A percentile compares a stretch with the other conserved stretches of the same genome.
Evolutionary conservation across 805 yeast genomes (phyloP).

Genomic region (Spathaspora sp.): DNA sequence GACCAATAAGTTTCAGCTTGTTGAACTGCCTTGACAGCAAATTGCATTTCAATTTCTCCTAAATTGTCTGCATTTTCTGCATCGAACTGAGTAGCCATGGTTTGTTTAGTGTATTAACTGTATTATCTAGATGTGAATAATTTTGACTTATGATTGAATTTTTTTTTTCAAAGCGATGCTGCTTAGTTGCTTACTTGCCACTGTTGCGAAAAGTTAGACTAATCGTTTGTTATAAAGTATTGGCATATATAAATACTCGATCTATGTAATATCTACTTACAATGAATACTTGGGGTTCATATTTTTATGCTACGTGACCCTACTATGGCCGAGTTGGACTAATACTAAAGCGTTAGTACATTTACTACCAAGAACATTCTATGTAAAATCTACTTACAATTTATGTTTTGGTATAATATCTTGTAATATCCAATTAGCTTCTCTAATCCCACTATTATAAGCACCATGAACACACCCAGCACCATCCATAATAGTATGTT

Average conservation of each 20-base stretch:
- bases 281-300: background rate
- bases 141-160: background rate
- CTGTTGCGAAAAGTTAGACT: background rate
- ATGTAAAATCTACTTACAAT: background rate
- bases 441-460: conserved; percentile 68
- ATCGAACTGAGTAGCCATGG: conserved; percentile 44
- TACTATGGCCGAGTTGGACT: too few relatives aligned
- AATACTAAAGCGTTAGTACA: too few relatives aligned
- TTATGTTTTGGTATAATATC: background rate
- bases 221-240: too few relatives aligned
- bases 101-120: background rate
- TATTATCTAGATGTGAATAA: background rate
- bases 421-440: conserved; percentile 37
- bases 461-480: conserved; percentile 94
- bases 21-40: conserved; percentile 94
- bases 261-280: background rate
- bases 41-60: conserved; percentile 89
- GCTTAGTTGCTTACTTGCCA: background rate
- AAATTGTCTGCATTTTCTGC: conserved; percentile 92
- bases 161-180: conserved; percentile 1
- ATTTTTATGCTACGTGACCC: too few relatives aligned
- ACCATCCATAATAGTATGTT: conserved; percentile 81
- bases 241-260: too few relatives aligned
- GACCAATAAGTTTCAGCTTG: conserved; percentile 96
- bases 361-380: too few relatives aligned